These are phyloP conservation scores for Karstenula rhodostoma DNA, from an alignment of 2,329 filamentous ascomycete genomes.

Conservation along the genomic window DNA sequence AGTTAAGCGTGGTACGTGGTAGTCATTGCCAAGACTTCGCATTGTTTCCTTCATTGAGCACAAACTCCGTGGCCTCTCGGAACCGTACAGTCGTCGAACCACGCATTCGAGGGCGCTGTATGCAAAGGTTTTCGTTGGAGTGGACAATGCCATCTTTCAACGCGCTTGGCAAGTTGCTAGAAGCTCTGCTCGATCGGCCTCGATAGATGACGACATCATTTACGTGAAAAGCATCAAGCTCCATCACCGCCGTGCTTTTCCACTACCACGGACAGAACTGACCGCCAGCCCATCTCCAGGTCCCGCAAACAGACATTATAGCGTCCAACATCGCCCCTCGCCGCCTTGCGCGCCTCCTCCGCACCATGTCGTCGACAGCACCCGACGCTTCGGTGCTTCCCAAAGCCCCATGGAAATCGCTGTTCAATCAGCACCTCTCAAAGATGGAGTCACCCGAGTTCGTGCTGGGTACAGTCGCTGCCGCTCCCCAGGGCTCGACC, in stretches of 20 bases:
- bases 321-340: conserved; percentile 44
- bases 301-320: conserved; percentile 41
- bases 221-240: conserved; percentile 14
- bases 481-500: conserved; percentile 51
- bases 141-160: not conserved
- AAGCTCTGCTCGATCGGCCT: not conserved
- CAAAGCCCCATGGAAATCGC: conserved; percentile 61
- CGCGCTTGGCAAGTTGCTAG: not conserved
- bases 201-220: conserved; percentile 16
- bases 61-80: not conserved
- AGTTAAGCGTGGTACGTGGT: not conserved
- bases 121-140: not conserved
- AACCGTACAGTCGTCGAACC: not conserved
- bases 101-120: not conserved
- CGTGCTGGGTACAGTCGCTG: conserved; percentile 60
- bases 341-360: conserved; percentile 52
- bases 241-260: not conserved
- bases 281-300: not conserved
- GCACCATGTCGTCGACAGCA: conserved; percentile 58
- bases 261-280: conserved; percentile 7
- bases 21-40: not conserved
- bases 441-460: conserved; percentile 60
- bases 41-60: not conserved
- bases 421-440: conserved; percentile 59
- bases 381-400: conserved; percentile 44